These are phyloP conservation scores for Effrenium voratum DNA, from an alignment of 73 alveolate species.

Conservation along the genomic window DNA sequence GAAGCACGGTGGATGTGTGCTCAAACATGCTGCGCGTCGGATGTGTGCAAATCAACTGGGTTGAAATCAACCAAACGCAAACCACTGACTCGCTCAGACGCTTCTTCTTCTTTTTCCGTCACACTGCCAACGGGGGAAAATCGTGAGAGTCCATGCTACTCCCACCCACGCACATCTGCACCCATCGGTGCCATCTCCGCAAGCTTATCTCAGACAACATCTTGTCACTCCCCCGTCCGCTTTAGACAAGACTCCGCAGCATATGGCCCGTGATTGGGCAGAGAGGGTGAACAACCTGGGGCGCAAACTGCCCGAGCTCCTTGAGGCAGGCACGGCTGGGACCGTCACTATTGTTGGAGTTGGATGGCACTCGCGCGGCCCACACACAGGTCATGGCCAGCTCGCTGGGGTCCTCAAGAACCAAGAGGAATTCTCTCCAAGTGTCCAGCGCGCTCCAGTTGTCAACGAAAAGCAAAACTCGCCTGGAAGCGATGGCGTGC, in stretches of 20 bases:
- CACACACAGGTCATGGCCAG: not conserved
- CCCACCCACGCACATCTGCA: too few species aligned
- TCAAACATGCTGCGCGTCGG: too few species aligned
- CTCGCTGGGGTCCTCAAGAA: not conserved
- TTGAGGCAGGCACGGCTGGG: not conserved
- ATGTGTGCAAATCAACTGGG: too few species aligned
- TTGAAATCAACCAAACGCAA: too few species aligned
- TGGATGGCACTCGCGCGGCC: not conserved
- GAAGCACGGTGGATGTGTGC: too few species aligned
- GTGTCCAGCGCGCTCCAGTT: too few species aligned
- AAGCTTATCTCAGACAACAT: not conserved
- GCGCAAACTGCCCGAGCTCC: not conserved
- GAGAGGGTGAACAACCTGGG: not conserved
- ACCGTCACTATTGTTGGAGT: not conserved
- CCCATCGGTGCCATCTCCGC: not conserved
- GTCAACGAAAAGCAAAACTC: too few species aligned
- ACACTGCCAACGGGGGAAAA: too few species aligned
- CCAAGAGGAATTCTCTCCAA: conserved; percentile 2
- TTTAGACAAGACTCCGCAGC: not conserved
- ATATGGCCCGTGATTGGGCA: not conserved
- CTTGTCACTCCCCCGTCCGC: not conserved
- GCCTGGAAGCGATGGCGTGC: too few species aligned
- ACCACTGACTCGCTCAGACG: too few species aligned
- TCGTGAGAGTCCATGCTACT: too few species aligned
- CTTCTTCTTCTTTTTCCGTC: too few species aligned